Percentiles rank a stretch among this genome's conserved stretches.
Conservation (phyloP, 192 early-diverging fungal genomes). For the Mortierella hygrophila region DNA sequence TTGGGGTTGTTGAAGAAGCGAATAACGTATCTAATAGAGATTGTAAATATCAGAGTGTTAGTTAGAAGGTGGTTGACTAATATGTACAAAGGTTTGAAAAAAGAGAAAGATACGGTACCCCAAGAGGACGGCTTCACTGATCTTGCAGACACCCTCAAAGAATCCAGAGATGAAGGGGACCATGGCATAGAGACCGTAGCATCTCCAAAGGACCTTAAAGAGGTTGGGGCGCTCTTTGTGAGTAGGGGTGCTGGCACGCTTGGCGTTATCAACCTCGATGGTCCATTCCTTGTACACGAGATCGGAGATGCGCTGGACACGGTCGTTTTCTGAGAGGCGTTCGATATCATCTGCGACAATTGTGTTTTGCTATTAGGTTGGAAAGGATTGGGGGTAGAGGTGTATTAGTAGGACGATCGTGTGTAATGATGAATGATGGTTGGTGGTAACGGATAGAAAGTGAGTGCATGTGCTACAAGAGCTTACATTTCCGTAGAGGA, state of each 20-base stretch:
- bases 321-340: slow-evolving; percentile 11
- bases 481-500: slow-evolving; percentile 50
- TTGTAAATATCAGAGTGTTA: not conserved
- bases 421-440: too few relatives aligned
- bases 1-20: slow-evolving; percentile 19
- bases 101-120: not conserved
- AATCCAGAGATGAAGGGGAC: not conserved
- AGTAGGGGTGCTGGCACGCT: not conserved
- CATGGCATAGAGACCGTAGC: slow-evolving; percentile 18
- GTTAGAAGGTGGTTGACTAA: not conserved
- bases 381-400: not conserved
- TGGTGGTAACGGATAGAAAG: too few relatives aligned
- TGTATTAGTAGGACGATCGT: not conserved
- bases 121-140: slow-evolving; percentile 25
- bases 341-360: not conserved
- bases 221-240: slow-evolving; percentile 9
- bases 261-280: not conserved
- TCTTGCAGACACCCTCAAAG: slow-evolving; percentile 16
- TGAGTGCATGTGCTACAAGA: too few relatives aligned
- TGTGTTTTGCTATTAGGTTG: not conserved
- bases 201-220: slow-evolving; percentile 20
- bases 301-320: slow-evolving; percentile 4
- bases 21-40: slow-evolving; percentile 18
- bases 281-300: slow-evolving; percentile 11
- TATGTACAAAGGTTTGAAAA: not conserved